Percentiles rank a stretch among this genome's conserved stretches.
Conservation (phyloP, 2,329 filamentous ascomycete genomes). For the Diaporthe helianthi region DNA sequence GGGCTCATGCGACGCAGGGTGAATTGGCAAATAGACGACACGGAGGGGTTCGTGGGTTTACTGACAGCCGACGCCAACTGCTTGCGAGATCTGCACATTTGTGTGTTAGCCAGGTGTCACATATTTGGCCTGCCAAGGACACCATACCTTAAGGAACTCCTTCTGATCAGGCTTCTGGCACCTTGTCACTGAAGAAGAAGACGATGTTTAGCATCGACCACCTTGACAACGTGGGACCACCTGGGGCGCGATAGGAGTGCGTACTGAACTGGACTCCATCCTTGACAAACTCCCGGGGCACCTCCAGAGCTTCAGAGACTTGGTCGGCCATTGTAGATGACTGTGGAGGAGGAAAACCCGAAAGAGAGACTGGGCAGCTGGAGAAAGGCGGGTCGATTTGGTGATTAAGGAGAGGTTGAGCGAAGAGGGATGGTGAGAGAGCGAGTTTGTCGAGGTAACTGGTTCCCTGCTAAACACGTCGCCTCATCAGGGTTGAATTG, state of each 20-base stretch:
- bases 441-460: constrained; percentile 12
- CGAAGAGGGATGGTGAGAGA: constrained; percentile 10
- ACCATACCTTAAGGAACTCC: constrained; percentile 57
- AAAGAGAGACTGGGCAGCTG: constrained; percentile 13
- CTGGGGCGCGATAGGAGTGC: constrained; percentile 54
- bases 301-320: constrained; percentile 73
- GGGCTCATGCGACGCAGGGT: background rate
- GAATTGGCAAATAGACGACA: background rate
- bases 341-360: background rate
- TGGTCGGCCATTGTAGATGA: constrained; percentile 66
- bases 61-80: constrained; percentile 68
- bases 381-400: background rate
- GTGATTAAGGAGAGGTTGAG: background rate
- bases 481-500: constrained; percentile 31
- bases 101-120: constrained; percentile 36
- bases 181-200: constrained; percentile 33
- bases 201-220: constrained; percentile 30
- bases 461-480: constrained; percentile 32
- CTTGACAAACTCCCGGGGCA: constrained; percentile 69
- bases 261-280: constrained; percentile 69
- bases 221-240: constrained; percentile 38
- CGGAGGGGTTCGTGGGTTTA: background rate
- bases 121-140: constrained; percentile 38
- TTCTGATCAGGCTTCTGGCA: constrained; percentile 52
- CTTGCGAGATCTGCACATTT: constrained; percentile 48